Evolutionary conservation across 768 basidiomycete species (phyloP).

Genomic region (Lactarius vividus): DNA sequence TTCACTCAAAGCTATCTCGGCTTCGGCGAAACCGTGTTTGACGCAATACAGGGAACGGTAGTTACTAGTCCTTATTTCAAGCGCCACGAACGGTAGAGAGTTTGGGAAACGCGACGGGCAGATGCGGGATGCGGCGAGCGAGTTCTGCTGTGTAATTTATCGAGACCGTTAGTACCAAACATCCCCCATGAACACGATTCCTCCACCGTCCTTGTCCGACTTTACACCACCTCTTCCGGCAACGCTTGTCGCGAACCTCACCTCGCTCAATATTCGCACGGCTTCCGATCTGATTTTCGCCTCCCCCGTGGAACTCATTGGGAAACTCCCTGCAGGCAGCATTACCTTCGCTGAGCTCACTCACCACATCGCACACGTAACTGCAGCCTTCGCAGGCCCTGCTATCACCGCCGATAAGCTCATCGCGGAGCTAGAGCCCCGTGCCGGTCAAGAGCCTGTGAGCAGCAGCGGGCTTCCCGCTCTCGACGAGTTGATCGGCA

Average conservation of each 20-base stretch:
- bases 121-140: not conserved
- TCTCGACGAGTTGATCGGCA: conserved; percentile 51
- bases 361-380: conserved; percentile 21
- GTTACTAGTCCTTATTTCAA: conserved; percentile 86
- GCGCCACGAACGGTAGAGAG: conserved; percentile 41
- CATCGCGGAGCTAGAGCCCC: conserved; percentile 29
- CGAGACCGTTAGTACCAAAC: not conserved
- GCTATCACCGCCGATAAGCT: conserved; percentile 35
- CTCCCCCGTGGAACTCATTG: conserved; percentile 10
- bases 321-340: conserved; percentile 21
- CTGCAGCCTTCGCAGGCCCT: conserved; percentile 5
- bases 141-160: conserved; percentile 2
- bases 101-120: not conserved
- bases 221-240: conserved; percentile 21
- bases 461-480: conserved; percentile 41
- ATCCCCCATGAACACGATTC: conserved; percentile 13
- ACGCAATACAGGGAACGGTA: conserved; percentile 77
- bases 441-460: conserved; percentile 31
- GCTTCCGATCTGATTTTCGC: conserved; percentile 21
- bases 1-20: conserved; percentile 80
- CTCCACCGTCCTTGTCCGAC: conserved; percentile 10
- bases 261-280: conserved; percentile 22
- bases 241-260: conserved; percentile 16
- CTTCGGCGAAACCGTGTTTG: conserved; percentile 87
- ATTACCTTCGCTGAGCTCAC: conserved; percentile 22